These are phyloP conservation scores for Peronospora belbahrii DNA, from an alignment of 352 stramenopile species.

Conservation along the genomic window DNA sequence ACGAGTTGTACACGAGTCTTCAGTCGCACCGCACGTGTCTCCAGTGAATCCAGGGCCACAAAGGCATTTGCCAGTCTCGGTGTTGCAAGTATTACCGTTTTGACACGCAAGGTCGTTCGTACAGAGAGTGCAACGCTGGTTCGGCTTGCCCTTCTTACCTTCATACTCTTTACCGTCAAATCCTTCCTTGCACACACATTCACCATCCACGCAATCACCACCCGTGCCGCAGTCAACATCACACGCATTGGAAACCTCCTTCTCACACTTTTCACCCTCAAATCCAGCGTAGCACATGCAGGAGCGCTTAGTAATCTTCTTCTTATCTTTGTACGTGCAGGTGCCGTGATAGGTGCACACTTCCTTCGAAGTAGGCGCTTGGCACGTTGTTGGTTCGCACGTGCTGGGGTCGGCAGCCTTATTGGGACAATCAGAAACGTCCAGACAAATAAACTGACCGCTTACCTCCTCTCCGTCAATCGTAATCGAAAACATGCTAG, in stretches of 20 bases:
- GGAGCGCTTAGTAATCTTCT: conserved; percentile 44
- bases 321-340: conserved; percentile 60
- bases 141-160: conserved; percentile 40
- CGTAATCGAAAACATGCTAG: conserved; percentile 41
- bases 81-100: conserved; percentile 45
- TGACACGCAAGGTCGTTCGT: conserved; percentile 49
- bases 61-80: conserved; percentile 44
- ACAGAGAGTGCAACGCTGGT: conserved; percentile 43
- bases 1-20: conserved; percentile 38
- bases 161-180: conserved; percentile 37
- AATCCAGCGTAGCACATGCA: conserved; percentile 52
- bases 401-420: conserved; percentile 40
- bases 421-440: conserved; percentile 52
- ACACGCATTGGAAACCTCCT: conserved; percentile 33
- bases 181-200: conserved; percentile 42
- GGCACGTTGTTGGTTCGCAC: conserved; percentile 33
- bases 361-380: conserved; percentile 31
- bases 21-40: conserved; percentile 42
- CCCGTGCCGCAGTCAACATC: conserved; percentile 51
- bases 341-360: conserved; percentile 66
- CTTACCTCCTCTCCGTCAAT: conserved; percentile 46
- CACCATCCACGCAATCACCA: conserved; percentile 39
- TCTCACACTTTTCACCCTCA: conserved; percentile 42
- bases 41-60: conserved; percentile 39
- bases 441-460: conserved; percentile 48